Conservation (phyloP, 2,329 filamentous ascomycete genomes). For the Fonsecaea monophora region DNA sequence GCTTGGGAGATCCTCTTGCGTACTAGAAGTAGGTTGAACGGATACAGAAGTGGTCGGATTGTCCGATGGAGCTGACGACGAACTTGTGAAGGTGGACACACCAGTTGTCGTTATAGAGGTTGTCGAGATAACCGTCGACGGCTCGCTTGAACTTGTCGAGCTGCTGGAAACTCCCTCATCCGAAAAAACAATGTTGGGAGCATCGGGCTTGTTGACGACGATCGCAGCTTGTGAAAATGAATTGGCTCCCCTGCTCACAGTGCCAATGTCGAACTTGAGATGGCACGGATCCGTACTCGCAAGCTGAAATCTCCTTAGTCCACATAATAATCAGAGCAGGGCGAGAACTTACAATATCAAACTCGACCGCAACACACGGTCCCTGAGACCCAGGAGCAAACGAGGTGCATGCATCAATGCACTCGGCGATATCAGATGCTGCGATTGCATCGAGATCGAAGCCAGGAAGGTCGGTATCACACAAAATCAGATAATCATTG, state of each 20-base stretch:
- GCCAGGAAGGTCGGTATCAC: conserved; percentile 33
- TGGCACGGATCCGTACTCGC: conserved; percentile 25
- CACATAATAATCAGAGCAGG: background rate
- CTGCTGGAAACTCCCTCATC: conserved; percentile 8
- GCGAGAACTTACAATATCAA: conserved; percentile 30
- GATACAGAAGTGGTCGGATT: background rate
- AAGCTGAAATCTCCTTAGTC: conserved; percentile 18
- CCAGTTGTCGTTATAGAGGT: conserved; percentile 2
- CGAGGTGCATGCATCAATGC: conserved; percentile 30
- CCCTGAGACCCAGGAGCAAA: conserved; percentile 26
- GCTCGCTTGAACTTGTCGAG: background rate
- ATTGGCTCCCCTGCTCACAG: conserved; percentile 30
- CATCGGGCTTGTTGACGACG: conserved; percentile 31
- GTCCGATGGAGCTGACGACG: background rate
- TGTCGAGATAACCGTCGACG: conserved; percentile 21
- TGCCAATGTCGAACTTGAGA: conserved; percentile 29
- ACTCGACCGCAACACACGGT: conserved; percentile 31
- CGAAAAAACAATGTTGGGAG: conserved; percentile 26
- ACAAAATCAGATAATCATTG: conserved; percentile 32
- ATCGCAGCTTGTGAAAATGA: conserved; percentile 31
- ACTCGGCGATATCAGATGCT: conserved; percentile 31
- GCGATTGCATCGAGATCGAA: conserved; percentile 25
- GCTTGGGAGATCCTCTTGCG: background rate
- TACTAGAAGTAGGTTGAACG: background rate
- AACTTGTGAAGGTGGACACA: background rate